A percentile compares a stretch with the other conserved stretches of the same genome.
phyloP scores from a whole-genome alignment of 331 rosid species.

The Pyrus hybrid region DNA sequence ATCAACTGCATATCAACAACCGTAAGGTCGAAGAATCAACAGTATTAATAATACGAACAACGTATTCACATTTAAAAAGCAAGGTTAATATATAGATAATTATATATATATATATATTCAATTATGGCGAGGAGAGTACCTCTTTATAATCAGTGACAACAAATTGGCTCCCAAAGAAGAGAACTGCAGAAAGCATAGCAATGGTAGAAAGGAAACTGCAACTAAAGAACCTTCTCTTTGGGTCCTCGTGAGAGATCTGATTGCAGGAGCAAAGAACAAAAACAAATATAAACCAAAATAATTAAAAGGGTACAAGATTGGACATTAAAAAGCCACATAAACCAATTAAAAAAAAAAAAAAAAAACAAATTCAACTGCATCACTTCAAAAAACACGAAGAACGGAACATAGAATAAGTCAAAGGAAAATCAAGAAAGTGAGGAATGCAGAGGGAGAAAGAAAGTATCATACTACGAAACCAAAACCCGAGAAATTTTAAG shows the following conservation, averaged over 20 bases:
- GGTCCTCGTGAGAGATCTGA: conserved; percentile 8
- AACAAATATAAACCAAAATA: neutral
- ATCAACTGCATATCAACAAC: neutral
- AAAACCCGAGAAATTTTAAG: neutral
- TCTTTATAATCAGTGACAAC: conserved; percentile 14
- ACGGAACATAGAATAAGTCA: too few species aligned
- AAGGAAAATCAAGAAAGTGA: too few species aligned
- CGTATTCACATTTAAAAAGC: too few species aligned
- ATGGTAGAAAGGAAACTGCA: conserved; percentile 4
- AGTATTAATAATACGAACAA: neutral
- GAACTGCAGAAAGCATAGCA: conserved; percentile 17
- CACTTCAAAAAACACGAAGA: neutral
- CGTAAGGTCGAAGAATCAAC: neutral
- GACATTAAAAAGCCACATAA: neutral
- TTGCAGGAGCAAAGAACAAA: neutral
- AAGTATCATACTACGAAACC: neutral
- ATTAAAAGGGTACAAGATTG: neutral
- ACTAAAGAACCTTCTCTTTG: conserved; percentile 2
- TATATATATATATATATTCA: too few species aligned
- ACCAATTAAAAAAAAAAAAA: neutral
- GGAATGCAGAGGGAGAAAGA: neutral
- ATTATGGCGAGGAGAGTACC: neutral
- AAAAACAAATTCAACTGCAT: neutral
- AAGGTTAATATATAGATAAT: too few species aligned
- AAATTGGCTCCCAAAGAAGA: conserved; percentile 20